Conservation (phyloP, 2,329 filamentous ascomycete species). For the Balansia obtecta region DNA sequence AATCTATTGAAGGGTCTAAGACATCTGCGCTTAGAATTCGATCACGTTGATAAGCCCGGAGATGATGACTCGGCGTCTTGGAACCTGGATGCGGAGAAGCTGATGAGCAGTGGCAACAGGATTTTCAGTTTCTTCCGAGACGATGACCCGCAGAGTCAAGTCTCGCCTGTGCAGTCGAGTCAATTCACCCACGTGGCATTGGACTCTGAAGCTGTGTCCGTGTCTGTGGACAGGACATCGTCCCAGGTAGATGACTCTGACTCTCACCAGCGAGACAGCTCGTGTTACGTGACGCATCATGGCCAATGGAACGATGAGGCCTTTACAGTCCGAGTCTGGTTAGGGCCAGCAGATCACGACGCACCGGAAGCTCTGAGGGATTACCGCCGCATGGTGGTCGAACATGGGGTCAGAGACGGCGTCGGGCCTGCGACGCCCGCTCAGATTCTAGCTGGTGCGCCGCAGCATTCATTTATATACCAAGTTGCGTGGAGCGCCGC, state of each 20-base stretch:
- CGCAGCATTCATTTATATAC: conserved; percentile 31
- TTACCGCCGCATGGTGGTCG: conserved; percentile 33
- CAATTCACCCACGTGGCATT: neutral
- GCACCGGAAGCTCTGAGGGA: conserved; percentile 28
- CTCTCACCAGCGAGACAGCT: conserved; percentile 9
- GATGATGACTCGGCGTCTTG: conserved; percentile 20
- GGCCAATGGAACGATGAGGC: conserved; percentile 15
- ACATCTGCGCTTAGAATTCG: conserved; percentile 42
- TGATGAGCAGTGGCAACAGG: conserved; percentile 26
- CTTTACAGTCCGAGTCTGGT: conserved; percentile 29
- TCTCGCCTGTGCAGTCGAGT: conserved; percentile 5
- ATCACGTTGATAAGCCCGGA: conserved; percentile 25
- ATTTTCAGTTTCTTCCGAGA: conserved; percentile 34
- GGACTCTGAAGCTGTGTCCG: conserved; percentile 5
- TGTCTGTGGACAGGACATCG: neutral
- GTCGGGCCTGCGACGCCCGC: conserved; percentile 34
- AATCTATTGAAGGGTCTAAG: conserved; percentile 37
- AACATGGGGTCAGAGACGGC: conserved; percentile 21
- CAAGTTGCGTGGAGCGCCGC: conserved; percentile 40
- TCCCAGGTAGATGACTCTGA: neutral
- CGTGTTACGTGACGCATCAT: conserved; percentile 14
- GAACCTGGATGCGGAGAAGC: conserved; percentile 28
- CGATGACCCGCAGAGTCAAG: conserved; percentile 8
- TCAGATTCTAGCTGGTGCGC: conserved; percentile 38
- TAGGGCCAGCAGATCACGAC: conserved; percentile 24